Base-by-base conservation (phyloP, 805 yeast species). In the Grigorovia humatica region DNA sequence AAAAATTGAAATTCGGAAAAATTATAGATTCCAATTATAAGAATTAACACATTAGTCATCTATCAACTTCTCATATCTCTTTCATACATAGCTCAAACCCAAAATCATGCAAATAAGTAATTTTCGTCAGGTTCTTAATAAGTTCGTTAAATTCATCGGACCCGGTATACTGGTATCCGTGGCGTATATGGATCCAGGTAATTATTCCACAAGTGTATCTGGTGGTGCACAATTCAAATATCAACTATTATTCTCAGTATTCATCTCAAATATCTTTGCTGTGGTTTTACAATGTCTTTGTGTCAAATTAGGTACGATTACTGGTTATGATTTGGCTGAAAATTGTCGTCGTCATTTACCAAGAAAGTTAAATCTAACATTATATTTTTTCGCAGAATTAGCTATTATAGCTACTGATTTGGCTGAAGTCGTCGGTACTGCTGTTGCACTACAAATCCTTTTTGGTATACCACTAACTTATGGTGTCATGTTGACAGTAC, bases 171-270 rank as follows among this genome's bases (percentile, higher is more conserved):
- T 91, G 95, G 95, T 91, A 18, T 77, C 89, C n/a, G 96, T 91
- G 45, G 95, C 97, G 0, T 93, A 90, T 63, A 88, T 93, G 88
- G 98, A 91, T 62, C 98, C 99, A 0, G 99, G 99, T 2, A 91
- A 93, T 68, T 91, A 91, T 68, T 85, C 96, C 12, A 88, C 97
- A 1, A 93, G 93, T 43, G 96, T 91, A 15, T 85, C 93, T 2
- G 93, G 95, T 2, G 96, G 96, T 30, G 85, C 96, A 8, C 83
- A 85, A 45, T 86, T 83, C 65, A 80, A 84, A 62, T 91, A 83
- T 65, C 80, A 85, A 53, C 72, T 90, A 46, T 69, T 91, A 29
- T 89, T 88, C 65, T 80, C 89, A 17, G 77, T 93, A n/a, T 73
- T 89, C 45, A 66, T 90, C 29, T 84, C 96, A 4, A 91, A 90